Evolutionary conservation across 1,284 basidiomycete genomes (phyloP).

Genomic region (Prillingera fragicola): DNA sequence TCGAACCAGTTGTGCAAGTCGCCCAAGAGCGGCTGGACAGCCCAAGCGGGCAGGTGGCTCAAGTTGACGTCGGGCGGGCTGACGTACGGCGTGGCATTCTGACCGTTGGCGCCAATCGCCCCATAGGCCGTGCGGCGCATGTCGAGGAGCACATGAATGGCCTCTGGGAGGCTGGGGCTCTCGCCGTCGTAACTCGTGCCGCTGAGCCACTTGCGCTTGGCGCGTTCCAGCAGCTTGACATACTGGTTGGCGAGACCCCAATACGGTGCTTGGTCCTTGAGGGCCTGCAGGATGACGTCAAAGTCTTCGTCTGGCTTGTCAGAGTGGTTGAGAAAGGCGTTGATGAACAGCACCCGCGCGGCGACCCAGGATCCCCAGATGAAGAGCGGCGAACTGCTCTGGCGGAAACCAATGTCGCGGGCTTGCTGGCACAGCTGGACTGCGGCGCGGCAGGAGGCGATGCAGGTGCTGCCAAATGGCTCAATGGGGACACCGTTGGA

Average conservation of each 20-base stretch:
- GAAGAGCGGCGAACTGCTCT: constrained; percentile 36
- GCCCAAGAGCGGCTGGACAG: constrained; percentile 40
- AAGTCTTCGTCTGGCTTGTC: constrained; percentile 37
- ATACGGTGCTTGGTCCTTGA: constrained; percentile 37
- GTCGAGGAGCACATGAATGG: constrained; percentile 47
- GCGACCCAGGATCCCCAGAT: constrained; percentile 48
- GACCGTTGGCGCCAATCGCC: constrained; percentile 34
- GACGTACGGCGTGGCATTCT: constrained; percentile 29
- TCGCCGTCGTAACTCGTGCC: constrained; percentile 16
- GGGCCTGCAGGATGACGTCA: constrained; percentile 30
- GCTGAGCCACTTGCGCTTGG: constrained; percentile 41
- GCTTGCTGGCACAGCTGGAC: constrained; percentile 27
- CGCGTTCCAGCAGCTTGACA: constrained; percentile 43
- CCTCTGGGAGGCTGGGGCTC: constrained; percentile 41
- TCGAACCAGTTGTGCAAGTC: constrained; percentile 48
- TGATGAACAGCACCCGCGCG: constrained; percentile 45
- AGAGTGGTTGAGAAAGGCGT: constrained; percentile 35
- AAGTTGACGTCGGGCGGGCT: constrained; percentile 35
- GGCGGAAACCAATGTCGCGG: constrained; percentile 24
- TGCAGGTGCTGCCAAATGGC: constrained; percentile 39
- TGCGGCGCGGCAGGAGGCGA: constrained; percentile 29
- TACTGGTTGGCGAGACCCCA: constrained; percentile 47
- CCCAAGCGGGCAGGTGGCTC: constrained; percentile 41
- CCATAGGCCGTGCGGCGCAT: constrained; percentile 45
- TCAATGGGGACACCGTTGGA: constrained; percentile 40